phyloP scores from a whole-genome alignment of 495 filamentous ascomycete genomes.

The Talaromyces nanjingensis region DNA sequence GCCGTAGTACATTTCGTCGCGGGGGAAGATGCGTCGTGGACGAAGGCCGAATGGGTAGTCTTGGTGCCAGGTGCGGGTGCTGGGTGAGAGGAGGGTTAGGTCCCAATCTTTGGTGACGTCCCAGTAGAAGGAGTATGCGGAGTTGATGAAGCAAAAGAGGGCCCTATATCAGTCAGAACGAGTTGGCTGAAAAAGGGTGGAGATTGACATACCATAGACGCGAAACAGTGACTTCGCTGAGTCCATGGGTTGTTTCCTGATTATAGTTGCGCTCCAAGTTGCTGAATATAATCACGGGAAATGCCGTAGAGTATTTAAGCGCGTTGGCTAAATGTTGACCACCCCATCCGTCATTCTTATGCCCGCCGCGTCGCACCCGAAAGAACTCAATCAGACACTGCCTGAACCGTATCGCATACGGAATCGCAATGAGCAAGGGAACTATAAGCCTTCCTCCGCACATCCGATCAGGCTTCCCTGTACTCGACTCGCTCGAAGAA shows the following conservation, averaged over 20 bases:
- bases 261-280: constrained; percentile 65
- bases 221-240: constrained; percentile 50
- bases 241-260: constrained; percentile 42
- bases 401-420: constrained; percentile 76
- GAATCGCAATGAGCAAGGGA: constrained; percentile 72
- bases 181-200: background rate
- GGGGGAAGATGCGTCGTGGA: constrained; percentile 60
- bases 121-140: constrained; percentile 94
- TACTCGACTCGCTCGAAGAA: constrained; percentile 56
- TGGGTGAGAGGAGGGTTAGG: constrained; percentile 64
- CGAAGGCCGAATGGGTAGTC: constrained; percentile 75
- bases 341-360: constrained; percentile 53
- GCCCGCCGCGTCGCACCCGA: constrained; percentile 52
- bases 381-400: constrained; percentile 88
- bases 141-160: constrained; percentile 67
- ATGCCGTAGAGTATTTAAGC: constrained; percentile 82
- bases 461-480: constrained; percentile 68
- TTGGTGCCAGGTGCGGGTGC: constrained; percentile 40
- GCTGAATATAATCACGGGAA: constrained; percentile 79
- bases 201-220: constrained; percentile 44
- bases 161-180: constrained; percentile 28
- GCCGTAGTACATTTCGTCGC: constrained; percentile 67
- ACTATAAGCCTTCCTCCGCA: constrained; percentile 72
- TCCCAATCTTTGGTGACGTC: constrained; percentile 97
- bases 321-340: constrained; percentile 89